Base-by-base conservation (phyloP, 129 eudicot genomes). In the Flaveria trinervia region DNA sequence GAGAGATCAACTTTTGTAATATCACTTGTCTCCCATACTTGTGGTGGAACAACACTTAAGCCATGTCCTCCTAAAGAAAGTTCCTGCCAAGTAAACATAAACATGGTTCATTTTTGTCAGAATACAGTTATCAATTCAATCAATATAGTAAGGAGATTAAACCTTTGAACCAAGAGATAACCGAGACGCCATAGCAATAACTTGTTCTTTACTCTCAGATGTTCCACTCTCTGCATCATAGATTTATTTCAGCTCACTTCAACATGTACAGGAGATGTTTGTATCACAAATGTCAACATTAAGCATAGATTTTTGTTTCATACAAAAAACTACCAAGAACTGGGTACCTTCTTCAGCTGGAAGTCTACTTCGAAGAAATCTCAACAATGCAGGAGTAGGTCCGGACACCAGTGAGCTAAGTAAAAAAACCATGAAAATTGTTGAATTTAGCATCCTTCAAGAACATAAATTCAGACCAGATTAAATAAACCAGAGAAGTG, bases 331-430 rank as follows among this genome's bases (percentile, higher is more conserved):
- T 20, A 43, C 28, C 18, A 77, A 48, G 48, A 66, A 75, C 46
- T 64, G 61, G n/a, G 74, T 83, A 94, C 99, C 99, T 91, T 94
- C 96, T 79, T 92, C 89, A 56, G 90, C 72, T 56, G 97, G 99
- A 74, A 94, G 99, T 80, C 96, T 91, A 86, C 99, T 89, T 61
- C 92, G 89, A 55, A 94, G 93, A 82, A 87, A 88, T 85, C 71
- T 91, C 81, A 94, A 82, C 82, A 94, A 82, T 60, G 99, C 93
- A 76, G 99, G 87, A 79, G 99, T 91, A 76, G 99, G 97, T 75
- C 99, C 99, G 79, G 87, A 51, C 68, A 94, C 97, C 79, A 94
- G 79, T 10, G 99, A 82, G 78, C 99, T 94, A 83, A 43, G 55
- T 44, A 72, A 56, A 26, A 77, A 0, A 44, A 81, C 13, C 26